Conservation (phyloP, 345 rosid genomes). For the Raphanus raphanistrum region DNA sequence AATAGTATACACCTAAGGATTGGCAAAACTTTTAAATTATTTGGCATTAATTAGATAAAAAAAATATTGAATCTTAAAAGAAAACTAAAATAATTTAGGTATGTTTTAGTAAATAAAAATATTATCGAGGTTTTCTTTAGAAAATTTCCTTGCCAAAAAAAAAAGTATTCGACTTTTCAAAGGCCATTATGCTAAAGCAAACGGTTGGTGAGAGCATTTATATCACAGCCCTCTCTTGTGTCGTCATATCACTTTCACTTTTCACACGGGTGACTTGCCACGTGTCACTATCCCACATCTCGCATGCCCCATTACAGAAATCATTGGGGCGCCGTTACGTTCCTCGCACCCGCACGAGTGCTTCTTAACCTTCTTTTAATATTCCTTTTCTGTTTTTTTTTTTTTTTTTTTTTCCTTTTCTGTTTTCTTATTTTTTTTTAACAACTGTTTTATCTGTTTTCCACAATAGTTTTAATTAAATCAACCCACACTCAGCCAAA, state of each 20-base stretch:
- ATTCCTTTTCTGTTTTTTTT: not conserved
- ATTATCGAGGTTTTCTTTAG: not conserved
- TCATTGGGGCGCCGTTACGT: constrained; percentile 45
- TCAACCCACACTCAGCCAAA: not conserved
- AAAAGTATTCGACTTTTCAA: not conserved
- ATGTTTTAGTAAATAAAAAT: not conserved
- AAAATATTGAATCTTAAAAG: not conserved
- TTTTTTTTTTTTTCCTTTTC: not conserved
- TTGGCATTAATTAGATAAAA: no score
- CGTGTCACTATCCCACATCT: constrained; percentile 25
- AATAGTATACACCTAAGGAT: no score
- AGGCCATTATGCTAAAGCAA: not conserved
- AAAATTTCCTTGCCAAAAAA: not conserved
- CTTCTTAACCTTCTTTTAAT: constrained; percentile 8
- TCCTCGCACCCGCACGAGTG: constrained; percentile 42
- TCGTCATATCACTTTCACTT: constrained; percentile 22
- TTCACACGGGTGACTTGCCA: constrained; percentile 35
- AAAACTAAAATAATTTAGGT: not conserved
- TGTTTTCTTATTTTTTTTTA: not conserved
- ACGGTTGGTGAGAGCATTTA: constrained; percentile 36
- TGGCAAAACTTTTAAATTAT: no score
- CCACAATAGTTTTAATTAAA: not conserved
- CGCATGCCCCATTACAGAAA: constrained; percentile 41
- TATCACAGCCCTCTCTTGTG: constrained; percentile 34
- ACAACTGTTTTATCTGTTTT: not conserved